Evolutionary conservation across 2,329 filamentous ascomycete genomes (phyloP).

Genomic region (Hypoxylon sp.): DNA sequence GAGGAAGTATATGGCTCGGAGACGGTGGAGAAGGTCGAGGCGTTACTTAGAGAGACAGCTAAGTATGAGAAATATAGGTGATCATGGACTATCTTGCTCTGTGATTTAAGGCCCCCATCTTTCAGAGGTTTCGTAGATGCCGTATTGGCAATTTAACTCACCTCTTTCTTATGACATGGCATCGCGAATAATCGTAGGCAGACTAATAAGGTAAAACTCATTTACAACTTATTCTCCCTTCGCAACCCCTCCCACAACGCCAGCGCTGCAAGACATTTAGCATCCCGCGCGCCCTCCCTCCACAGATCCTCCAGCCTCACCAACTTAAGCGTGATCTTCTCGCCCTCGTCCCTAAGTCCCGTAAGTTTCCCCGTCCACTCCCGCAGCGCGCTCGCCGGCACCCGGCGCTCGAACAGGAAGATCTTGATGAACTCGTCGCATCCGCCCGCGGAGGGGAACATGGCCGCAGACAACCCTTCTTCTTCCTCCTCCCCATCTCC

Average conservation of each 20-base stretch:
- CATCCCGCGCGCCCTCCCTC: conserved; percentile 65
- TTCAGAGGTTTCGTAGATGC: too few species aligned
- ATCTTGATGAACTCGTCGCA: conserved; percentile 69
- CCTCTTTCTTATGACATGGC: too few species aligned
- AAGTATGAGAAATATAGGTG: conserved; percentile 63
- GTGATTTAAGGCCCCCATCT: too few species aligned
- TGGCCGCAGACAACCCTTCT: conserved; percentile 55
- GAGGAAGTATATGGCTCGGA: conserved; percentile 78
- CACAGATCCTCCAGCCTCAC: conserved; percentile 65
- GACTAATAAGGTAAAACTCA: background rate
- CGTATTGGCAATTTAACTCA: too few species aligned
- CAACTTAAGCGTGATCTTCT: conserved; percentile 69
- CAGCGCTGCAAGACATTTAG: conserved; percentile 66
- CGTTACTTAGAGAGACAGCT: conserved; percentile 72
- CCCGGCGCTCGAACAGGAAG: conserved; percentile 63
- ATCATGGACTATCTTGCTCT: too few species aligned
- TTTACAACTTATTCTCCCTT: conserved; percentile 51
- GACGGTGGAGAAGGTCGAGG: conserved; percentile 72
- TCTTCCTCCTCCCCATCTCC: conserved; percentile 40
- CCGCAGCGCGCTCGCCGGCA: conserved; percentile 58
- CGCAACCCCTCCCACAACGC: conserved; percentile 66
- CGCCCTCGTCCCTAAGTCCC: conserved; percentile 64
- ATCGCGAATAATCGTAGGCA: too few species aligned
- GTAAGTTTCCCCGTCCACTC: conserved; percentile 67
- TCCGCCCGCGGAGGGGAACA: conserved; percentile 67